These are phyloP conservation scores for Jatropha multifida DNA, from an alignment of 441 rosid species.

Conservation along the genomic window DNA sequence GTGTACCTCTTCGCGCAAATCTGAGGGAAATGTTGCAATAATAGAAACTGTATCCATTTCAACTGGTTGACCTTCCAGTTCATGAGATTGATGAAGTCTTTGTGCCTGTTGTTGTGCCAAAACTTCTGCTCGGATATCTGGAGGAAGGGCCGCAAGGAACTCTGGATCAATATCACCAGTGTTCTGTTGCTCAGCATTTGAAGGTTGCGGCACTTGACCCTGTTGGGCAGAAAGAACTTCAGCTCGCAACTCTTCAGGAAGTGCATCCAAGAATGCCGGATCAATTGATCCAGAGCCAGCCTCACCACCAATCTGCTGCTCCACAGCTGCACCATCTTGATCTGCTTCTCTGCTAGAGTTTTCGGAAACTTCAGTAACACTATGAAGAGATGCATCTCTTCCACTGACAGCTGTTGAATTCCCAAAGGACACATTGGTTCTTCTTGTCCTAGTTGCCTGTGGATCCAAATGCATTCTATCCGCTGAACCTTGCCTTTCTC, in stretches of 20 bases:
- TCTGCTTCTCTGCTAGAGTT: conserved; percentile 88
- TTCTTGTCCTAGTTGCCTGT: conserved; percentile 65
- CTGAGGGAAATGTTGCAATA: conserved; percentile 97
- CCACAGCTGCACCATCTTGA: conserved; percentile 68
- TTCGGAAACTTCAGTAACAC: conserved; percentile 96
- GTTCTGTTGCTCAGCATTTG: conserved; percentile 68
- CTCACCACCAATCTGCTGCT: conserved; percentile 69
- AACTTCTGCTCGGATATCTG: conserved; percentile 96
- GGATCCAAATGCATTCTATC: conserved; percentile 59
- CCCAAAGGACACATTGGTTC: conserved; percentile 63
- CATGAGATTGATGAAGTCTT: conserved; percentile 90
- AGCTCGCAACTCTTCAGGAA: conserved; percentile 97
- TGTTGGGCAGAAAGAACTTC: conserved; percentile 98
- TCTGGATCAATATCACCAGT: conserved; percentile 96
- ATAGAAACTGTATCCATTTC: conserved; percentile 99
- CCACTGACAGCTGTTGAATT: conserved; percentile 54
- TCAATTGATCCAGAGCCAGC: conserved; percentile 79
- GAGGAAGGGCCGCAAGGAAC: conserved; percentile 99
- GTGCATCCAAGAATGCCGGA: conserved; percentile 98
- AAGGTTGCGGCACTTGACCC: conserved; percentile 84
- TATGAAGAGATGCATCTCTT: conserved; percentile 84
- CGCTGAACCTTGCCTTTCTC: conserved; percentile 86
- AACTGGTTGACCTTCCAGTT: conserved; percentile 99
- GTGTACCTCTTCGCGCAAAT: conserved; percentile 92
- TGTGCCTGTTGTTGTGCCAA: conserved; percentile 98